These are phyloP conservation scores for Dactylellina drechsleri DNA, from an alignment of 2,329 filamentous ascomycete genomes.

Conservation along the genomic window DNA sequence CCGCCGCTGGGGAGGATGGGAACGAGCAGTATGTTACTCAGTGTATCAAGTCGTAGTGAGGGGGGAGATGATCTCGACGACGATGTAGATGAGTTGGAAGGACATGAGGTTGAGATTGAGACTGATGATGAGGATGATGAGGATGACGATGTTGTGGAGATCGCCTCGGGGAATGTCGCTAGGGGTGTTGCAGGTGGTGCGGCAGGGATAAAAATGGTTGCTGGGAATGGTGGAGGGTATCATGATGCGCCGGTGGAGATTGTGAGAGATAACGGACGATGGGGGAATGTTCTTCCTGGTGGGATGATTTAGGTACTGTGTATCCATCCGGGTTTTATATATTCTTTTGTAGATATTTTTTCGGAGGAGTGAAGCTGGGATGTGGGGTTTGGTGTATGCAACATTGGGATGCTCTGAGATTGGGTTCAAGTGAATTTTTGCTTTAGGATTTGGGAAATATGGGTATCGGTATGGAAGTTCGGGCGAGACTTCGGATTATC, in stretches of 20 bases:
- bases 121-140: conserved; percentile 25
- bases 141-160: conserved; percentile 23
- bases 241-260: conserved; percentile 40
- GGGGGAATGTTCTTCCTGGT: conserved; percentile 47
- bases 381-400: not conserved
- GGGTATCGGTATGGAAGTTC: too few species aligned
- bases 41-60: conserved; percentile 51
- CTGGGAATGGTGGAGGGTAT: not conserved
- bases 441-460: too few species aligned
- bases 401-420: not conserved
- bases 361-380: not conserved
- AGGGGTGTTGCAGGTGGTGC: conserved; percentile 8
- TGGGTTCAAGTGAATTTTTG: too few species aligned
- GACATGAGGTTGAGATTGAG: conserved; percentile 28
- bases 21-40: conserved; percentile 46
- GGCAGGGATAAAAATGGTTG: conserved; percentile 14
- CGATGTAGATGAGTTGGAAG: conserved; percentile 31
- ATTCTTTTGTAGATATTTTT: conserved; percentile 36
- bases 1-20: conserved; percentile 47
- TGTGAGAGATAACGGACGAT: conserved; percentile 47
- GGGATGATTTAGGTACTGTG: conserved; percentile 39
- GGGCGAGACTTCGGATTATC: too few species aligned
- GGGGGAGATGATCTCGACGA: conserved; percentile 38
- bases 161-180: not conserved
- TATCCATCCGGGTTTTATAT: not conserved